Conservation (phyloP, 225 moss, liverwort and hornwort genomes). For the Climacium dendroides region DNA sequence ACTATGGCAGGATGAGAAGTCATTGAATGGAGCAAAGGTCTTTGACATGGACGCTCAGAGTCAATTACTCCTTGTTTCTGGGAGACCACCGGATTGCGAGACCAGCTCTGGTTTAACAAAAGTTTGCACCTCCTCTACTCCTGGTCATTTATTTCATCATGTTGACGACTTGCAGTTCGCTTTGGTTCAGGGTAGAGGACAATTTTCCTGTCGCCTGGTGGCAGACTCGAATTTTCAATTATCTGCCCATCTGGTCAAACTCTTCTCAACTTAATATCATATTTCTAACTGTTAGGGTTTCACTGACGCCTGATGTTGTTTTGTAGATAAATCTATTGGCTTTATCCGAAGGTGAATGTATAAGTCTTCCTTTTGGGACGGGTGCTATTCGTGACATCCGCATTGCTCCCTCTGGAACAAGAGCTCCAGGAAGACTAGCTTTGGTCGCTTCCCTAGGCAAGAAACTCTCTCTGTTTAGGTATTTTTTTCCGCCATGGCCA, state of each 20-base stretch:
- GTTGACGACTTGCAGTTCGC: neutral
- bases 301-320: neutral
- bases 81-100: conserved; percentile 30
- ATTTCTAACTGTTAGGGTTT: neutral
- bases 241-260: neutral
- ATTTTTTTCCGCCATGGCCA: neutral
- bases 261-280: neutral
- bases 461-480: conserved; percentile 67
- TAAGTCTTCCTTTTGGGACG: conserved; percentile 46
- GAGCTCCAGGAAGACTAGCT: conserved; percentile 65
- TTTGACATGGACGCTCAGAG: conserved; percentile 81
- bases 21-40: conserved; percentile 67
- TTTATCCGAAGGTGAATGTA: conserved; percentile 44
- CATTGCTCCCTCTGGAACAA: conserved; percentile 53
- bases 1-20: conserved; percentile 26
- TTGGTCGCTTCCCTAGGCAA: conserved; percentile 67
- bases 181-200: neutral
- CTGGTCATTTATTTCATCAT: neutral
- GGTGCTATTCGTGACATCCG: conserved; percentile 80
- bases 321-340: conserved; percentile 52
- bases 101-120: conserved; percentile 62
- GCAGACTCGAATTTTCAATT: neutral
- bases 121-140: conserved; percentile 13
- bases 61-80: conserved; percentile 56
- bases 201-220: neutral